Conservation (phyloP, 257 asterid species). For the Lithospermum erythrorhizon region DNA sequence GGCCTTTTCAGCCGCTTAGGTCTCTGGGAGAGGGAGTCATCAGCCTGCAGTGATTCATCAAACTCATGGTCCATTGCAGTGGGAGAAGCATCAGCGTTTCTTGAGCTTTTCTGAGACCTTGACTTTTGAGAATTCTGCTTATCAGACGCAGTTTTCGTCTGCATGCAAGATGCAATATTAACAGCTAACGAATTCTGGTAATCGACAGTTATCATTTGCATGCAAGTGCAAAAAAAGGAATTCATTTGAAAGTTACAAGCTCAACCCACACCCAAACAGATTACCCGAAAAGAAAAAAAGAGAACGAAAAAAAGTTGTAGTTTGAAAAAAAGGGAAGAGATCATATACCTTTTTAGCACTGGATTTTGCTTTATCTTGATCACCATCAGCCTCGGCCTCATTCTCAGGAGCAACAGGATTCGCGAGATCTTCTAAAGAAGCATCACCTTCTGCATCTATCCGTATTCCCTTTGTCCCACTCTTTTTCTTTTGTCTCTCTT, state of each 20-base stretch:
- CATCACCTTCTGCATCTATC: slow-evolving; percentile 86
- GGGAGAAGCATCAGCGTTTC: slow-evolving; percentile 32
- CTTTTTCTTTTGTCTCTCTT: slow-evolving; percentile 83
- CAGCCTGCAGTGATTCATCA: slow-evolving; percentile 33
- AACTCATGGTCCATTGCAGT: slow-evolving; percentile 38
- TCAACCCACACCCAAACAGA: background rate
- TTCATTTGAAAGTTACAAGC: too few relatives aligned
- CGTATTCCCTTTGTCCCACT: slow-evolving; percentile 71
- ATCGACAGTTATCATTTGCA: background rate
- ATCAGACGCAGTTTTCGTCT: slow-evolving; percentile 57
- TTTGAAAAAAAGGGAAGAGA: slow-evolving; percentile 1
- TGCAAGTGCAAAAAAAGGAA: too few relatives aligned
- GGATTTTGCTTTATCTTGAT: slow-evolving; percentile 47
- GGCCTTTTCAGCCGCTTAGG: slow-evolving; percentile 91
- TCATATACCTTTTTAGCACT: slow-evolving; percentile 60
- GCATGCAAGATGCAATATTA: slow-evolving; percentile 17
- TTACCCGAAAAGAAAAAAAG: background rate
- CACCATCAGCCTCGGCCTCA: slow-evolving; percentile 40
- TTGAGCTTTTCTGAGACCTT: slow-evolving; percentile 45
- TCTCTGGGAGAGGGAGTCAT: slow-evolving; percentile 44
- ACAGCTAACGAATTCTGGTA: background rate
- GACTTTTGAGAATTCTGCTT: slow-evolving; percentile 42
- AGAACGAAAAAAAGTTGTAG: background rate
- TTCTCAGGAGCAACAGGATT: slow-evolving; percentile 34
- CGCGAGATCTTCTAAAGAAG: slow-evolving; percentile 64